Conservation (phyloP, 441 rosid genomes). For the Mallotus japonicus region DNA sequence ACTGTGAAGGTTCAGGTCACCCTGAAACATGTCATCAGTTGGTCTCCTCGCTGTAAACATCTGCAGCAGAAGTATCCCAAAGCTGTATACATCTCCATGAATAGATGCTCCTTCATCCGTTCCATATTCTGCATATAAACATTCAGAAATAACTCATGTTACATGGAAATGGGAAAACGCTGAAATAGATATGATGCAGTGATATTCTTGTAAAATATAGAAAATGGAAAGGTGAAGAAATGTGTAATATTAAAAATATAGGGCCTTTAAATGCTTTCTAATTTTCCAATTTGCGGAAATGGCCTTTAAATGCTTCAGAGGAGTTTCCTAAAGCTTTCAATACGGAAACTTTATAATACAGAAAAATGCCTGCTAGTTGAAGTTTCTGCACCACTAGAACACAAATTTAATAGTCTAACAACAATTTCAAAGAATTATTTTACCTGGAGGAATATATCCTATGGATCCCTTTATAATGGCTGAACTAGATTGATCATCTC, state of each 20-base stretch:
- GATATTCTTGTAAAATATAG: too few species aligned
- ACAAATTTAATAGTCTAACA: too few species aligned
- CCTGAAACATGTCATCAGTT: slow-evolving; percentile 30
- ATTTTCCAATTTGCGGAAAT: too few species aligned
- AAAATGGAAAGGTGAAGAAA: too few species aligned
- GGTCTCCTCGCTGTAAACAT: slow-evolving; percentile 40
- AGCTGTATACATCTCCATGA: slow-evolving; percentile 38
- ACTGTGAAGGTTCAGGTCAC: slow-evolving; percentile 26
- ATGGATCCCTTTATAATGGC: not conserved
- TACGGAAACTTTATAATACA: too few species aligned
- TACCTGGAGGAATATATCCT: slow-evolving; percentile 12
- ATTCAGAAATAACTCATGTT: not conserved
- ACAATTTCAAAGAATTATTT: not conserved
- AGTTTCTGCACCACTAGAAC: not conserved
- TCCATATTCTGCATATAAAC: slow-evolving; percentile 29
- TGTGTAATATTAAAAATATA: too few species aligned
- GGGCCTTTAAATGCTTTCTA: too few species aligned
- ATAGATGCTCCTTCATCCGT: slow-evolving; percentile 21
- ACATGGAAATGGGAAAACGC: too few species aligned
- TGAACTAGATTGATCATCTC: not conserved
- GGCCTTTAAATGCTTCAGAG: too few species aligned
- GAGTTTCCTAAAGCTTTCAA: too few species aligned
- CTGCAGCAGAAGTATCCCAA: slow-evolving; percentile 33
- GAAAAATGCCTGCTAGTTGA: too few species aligned
- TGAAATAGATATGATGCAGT: too few species aligned